phyloP scores from a whole-genome alignment of 208 protist genomes.

The Herpetomonas tarakana region DNA sequence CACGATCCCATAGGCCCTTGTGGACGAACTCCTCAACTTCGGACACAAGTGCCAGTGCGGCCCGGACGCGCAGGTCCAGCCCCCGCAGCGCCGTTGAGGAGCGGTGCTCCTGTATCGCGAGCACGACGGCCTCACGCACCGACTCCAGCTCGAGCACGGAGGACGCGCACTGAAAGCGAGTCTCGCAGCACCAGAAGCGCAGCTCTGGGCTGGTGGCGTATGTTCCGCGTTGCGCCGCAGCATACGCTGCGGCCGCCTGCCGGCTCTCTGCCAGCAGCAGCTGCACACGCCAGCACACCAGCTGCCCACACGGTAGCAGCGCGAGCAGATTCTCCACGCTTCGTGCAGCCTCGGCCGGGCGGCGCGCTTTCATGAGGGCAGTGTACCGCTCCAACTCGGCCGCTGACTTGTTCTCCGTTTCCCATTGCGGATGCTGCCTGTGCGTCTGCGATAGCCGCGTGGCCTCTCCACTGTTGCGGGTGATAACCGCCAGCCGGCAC shows the following conservation, averaged over 20 bases:
- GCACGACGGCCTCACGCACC: slow-evolving; percentile 25
- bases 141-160: slow-evolving; percentile 25
- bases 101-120: slow-evolving; percentile 21
- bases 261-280: slow-evolving; percentile 33
- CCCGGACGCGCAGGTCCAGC: slow-evolving; percentile 23
- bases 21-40: slow-evolving; percentile 15
- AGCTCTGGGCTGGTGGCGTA: background rate
- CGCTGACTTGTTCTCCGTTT: slow-evolving; percentile 26
- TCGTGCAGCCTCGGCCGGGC: slow-evolving; percentile 35
- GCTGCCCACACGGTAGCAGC: slow-evolving; percentile 39
- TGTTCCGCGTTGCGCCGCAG: background rate
- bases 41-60: slow-evolving; percentile 14
- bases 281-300: slow-evolving; percentile 53
- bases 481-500: slow-evolving; percentile 29
- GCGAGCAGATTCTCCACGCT: slow-evolving; percentile 37
- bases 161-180: background rate
- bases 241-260: slow-evolving; percentile 14
- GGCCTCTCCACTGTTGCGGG: slow-evolving; percentile 25
- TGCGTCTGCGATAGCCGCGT: slow-evolving; percentile 21
- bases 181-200: background rate
- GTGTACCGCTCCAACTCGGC: slow-evolving; percentile 39
- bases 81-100: slow-evolving; percentile 33
- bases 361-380: slow-evolving; percentile 30
- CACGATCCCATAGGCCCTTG: slow-evolving; percentile 10
- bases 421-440: slow-evolving; percentile 22